Evolutionary conservation across 1,139 yeast genomes (phyloP), one percentile per base, ranked within the genome.

Genomic region (Pichia sp.): DNA sequence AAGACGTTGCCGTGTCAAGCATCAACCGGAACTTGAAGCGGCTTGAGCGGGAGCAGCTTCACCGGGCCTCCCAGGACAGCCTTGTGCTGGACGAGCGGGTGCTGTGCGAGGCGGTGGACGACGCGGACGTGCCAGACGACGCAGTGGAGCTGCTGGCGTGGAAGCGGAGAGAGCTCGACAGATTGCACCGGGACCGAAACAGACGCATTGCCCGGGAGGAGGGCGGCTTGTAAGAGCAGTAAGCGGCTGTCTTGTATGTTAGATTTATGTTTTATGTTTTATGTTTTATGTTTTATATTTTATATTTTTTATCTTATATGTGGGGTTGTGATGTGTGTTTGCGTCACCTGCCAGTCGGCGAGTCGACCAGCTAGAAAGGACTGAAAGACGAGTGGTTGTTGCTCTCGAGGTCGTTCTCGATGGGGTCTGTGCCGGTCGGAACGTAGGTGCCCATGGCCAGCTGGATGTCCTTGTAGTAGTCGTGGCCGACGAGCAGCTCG

Each of bases 381-480:
- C 8, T 34, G 13, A 26, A 8, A 26, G 36, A 8, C 13, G 16
- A 4, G 19, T 43, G 31, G 16, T 30, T 45, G n/a, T 11, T 38
- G 26, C 48, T 45, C 36, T 42, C 52, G 15, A 43, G 23, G 44
- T 50, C 55, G 40, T 23, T 40, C 5, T 46, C 50, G 8, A 23
- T 26, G n/a, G 49, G 43, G 8, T 23, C 46, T 4, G 52, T 53
- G 7, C 50, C 54, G 7, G 59, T 50, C 41, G 59, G 52, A 11
- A 52, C 36, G 32, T 56, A 56, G 8, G 44, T 30, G 13, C 50
- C 49, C 32, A 47, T 45, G 3, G 57, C 42, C 4, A 56, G 13
- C 43, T 54, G 54, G 26, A 52, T 41, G 44, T 57, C 58, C n/a
- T 23, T 51, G 29, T 59, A 54, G 49, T 55, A 54, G 47, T 59